Evolutionary conservation across 306 rosid species (phyloP), one percentile per base, ranked within the genome.

Genomic region (Cicer bijugum): DNA sequence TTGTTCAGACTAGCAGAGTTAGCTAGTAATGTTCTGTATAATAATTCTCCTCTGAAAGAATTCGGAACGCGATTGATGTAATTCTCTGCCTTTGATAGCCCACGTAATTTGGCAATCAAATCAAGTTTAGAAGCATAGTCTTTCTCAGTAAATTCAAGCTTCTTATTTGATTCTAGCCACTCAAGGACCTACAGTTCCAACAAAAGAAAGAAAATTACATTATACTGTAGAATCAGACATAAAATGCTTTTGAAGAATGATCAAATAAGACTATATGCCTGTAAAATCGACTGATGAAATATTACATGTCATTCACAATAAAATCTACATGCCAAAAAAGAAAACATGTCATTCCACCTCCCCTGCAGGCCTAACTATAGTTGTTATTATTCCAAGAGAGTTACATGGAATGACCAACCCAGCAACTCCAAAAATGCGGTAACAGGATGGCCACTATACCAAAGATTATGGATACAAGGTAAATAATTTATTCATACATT

Each of bases 111-210:
- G 78, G 91, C 89, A 77, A 91, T 84, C 77, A 93, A 80, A 84
- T 89, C 94, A 33, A 93, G 76, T 12, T 84, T 88, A 82, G 96
- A 88, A 73, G 86, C 86, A 84, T 91, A 88, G 81, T 91, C 92
- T 48, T 57, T 79, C 78, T 91, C 92, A 23, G 17, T 3, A 70
- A 85, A 87, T 20, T 93, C 92, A 70, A 86, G 81, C 85, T 75
- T 55, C 47, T 85, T 79, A 35, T 81, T 86, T 47, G 77, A 74
- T 78, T 87, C 96, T 77, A 88, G 68, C 98, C 98, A 93, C 81
- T 89, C 90, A 7, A 85, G 86, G 57, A 91, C 81, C 98, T 93
- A 87, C 84, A 82, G 77, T 82, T 69, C 75, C 69, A 37, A 65
- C 37, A 40, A 45, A 44, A 75, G 17, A 72, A 45, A 57, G 77